Evolutionary conservation across 1,284 basidiomycete species (phyloP).

Genomic region (Puccinia horiana): DNA sequence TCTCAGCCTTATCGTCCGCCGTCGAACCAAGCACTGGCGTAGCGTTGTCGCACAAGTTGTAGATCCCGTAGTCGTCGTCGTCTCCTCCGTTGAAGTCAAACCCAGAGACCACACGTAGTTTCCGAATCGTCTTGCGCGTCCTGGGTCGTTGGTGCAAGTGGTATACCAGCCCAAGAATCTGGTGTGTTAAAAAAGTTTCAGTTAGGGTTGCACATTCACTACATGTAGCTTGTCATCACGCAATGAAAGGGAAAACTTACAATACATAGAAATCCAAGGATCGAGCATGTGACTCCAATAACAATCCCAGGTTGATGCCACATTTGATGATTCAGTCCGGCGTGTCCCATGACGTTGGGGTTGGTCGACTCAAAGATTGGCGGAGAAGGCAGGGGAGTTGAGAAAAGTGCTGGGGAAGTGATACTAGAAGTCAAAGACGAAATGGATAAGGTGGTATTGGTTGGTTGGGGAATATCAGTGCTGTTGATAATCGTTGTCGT

Average conservation of each 20-base stretch:
- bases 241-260: no score
- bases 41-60: not conserved
- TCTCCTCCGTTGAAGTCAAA: conserved; percentile 20
- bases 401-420: not conserved
- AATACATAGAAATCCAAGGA: conserved; percentile 3
- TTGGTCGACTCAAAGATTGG: not conserved
- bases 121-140: not conserved
- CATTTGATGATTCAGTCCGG: not conserved
- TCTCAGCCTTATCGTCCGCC: not conserved
- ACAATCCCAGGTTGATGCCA: conserved; percentile 6
- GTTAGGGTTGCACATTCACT: not conserved
- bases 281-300: conserved; percentile 8
- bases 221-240: no score
- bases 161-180: not conserved
- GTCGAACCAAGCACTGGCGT: not conserved
- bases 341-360: conserved; percentile 3
- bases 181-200: not conserved
- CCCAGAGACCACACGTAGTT: not conserved
- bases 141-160: not conserved
- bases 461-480: no score
- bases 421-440: not conserved
- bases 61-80: not conserved
- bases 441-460: not conserved
- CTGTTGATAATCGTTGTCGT: no score
- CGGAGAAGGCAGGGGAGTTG: not conserved